Conservation (phyloP, 1,139 yeast species). For the Yamadazyma epiphylla region DNA sequence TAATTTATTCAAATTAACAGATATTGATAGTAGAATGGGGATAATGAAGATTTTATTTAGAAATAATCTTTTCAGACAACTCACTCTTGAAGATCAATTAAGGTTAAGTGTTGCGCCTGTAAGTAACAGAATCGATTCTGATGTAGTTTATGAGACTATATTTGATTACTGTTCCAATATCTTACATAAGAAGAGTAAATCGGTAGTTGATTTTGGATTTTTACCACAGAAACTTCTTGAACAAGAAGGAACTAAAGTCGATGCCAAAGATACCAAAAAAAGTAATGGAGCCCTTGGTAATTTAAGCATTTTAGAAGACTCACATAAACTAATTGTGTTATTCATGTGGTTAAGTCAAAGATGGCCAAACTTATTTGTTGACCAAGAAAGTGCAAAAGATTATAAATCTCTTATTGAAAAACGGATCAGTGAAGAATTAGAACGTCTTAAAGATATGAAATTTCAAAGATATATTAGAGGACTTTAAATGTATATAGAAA, state of each 20-base stretch:
- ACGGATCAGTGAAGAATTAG: slow-evolving; percentile 60
- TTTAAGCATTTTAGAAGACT: slow-evolving; percentile 56
- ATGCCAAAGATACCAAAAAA: too few species aligned
- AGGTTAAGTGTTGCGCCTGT: slow-evolving; percentile 61
- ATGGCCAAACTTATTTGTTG: slow-evolving; percentile 78
- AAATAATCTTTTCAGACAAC: slow-evolving; percentile 20
- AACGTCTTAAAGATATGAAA: slow-evolving; percentile 25
- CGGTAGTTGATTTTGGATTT: slow-evolving; percentile 43
- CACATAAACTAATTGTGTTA: slow-evolving; percentile 65
- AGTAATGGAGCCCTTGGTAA: slow-evolving; percentile 24
- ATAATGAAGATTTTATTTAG: slow-evolving; percentile 45
- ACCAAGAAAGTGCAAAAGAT: slow-evolving; percentile 69
- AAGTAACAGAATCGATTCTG: slow-evolving; percentile 22
- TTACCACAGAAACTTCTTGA: slow-evolving; percentile 25
- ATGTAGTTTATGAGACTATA: slow-evolving; percentile 22
- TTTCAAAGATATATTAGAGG: too few species aligned
- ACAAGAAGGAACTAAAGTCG: slow-evolving; percentile 17
- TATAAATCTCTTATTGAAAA: slow-evolving; percentile 63
- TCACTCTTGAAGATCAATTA: slow-evolving; percentile 51
- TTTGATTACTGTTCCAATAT: slow-evolving; percentile 35
- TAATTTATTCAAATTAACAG: slow-evolving; percentile 36
- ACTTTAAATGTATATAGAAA: too few species aligned
- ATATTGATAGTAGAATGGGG: slow-evolving; percentile 39
- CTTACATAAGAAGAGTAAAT: slow-evolving; percentile 32
- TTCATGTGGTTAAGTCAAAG: slow-evolving; percentile 87